Evolutionary conservation across 176 grass and related monocot species (phyloP).

Genomic region (Bolboschoenus planiculmis): DNA sequence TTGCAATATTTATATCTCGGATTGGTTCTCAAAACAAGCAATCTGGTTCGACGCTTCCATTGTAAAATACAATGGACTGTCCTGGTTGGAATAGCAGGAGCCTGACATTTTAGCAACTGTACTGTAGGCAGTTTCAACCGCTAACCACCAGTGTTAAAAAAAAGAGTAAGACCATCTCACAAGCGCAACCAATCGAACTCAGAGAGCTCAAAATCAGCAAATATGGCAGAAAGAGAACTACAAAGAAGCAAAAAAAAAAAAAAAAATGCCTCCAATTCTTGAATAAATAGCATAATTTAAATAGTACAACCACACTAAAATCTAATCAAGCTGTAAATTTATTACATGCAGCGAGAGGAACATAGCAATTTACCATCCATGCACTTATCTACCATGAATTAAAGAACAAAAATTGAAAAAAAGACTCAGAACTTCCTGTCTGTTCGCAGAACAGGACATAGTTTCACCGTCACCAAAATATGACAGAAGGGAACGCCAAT

Average conservation of each 20-base stretch:
- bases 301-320: not conserved
- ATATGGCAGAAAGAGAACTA: not conserved
- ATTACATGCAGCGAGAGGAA: conserved; percentile 56
- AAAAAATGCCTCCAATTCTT: not conserved
- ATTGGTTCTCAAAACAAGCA: too few species aligned
- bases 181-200: not conserved
- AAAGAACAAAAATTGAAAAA: conserved; percentile 26
- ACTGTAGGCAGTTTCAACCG: not conserved
- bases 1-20: too few species aligned
- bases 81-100: too few species aligned
- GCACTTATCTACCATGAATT: conserved; percentile 24
- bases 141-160: not conserved
- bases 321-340: conserved; percentile 22
- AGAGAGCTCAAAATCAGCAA: not conserved
- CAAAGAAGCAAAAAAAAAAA: not conserved
- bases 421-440: conserved; percentile 24
- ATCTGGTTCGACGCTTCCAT: too few species aligned
- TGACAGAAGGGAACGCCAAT: not conserved
- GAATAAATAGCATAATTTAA: not conserved
- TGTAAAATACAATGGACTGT: too few species aligned
- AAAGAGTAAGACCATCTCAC: not conserved
- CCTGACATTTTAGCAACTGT: too few species aligned
- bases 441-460: not conserved
- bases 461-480: not conserved
- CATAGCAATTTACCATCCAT: conserved; percentile 36